Conservation (phyloP, 306 rosid species). For the Bauhinia variegata region DNA sequence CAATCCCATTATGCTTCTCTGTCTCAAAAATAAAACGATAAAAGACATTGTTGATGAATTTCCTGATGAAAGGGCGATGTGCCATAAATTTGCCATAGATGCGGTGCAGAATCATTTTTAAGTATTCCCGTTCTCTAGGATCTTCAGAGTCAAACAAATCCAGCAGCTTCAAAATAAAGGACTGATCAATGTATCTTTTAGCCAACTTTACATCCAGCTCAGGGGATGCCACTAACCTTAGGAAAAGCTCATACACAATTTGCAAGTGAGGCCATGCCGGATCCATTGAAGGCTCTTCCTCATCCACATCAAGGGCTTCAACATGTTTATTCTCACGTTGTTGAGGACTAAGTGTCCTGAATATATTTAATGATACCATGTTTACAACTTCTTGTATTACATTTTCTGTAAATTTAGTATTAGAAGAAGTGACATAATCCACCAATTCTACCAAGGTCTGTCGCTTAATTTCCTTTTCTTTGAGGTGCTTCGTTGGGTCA, state of each 20-base stretch:
- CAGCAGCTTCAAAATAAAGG: conserved; percentile 62
- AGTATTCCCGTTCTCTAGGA: conserved; percentile 68
- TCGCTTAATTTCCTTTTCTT: conserved; percentile 71
- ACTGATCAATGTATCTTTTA: conserved; percentile 62
- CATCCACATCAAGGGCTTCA: conserved; percentile 68
- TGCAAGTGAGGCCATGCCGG: conserved; percentile 79
- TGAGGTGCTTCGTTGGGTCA: conserved; percentile 61
- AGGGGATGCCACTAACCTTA: conserved; percentile 66
- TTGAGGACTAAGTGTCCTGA: conserved; percentile 62
- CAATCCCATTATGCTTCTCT: conserved; percentile 52
- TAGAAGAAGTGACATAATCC: conserved; percentile 60
- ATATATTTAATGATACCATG: conserved; percentile 64
- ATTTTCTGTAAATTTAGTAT: conserved; percentile 56
- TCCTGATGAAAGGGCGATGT: conserved; percentile 72
- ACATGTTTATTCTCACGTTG: conserved; percentile 55
- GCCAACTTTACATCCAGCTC: conserved; percentile 71
- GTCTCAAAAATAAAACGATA: conserved; percentile 49
- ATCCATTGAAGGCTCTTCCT: conserved; percentile 72
- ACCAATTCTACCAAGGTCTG: conserved; percentile 67
- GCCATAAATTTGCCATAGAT: conserved; percentile 59
- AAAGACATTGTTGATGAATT: conserved; percentile 62
- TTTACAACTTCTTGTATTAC: conserved; percentile 61
- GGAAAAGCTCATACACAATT: conserved; percentile 62
- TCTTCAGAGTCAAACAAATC: conserved; percentile 75
- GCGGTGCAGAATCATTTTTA: conserved; percentile 64